These are phyloP conservation scores for Mrakia gelida DNA, from an alignment of 768 basidiomycete species.

Conservation along the genomic window DNA sequence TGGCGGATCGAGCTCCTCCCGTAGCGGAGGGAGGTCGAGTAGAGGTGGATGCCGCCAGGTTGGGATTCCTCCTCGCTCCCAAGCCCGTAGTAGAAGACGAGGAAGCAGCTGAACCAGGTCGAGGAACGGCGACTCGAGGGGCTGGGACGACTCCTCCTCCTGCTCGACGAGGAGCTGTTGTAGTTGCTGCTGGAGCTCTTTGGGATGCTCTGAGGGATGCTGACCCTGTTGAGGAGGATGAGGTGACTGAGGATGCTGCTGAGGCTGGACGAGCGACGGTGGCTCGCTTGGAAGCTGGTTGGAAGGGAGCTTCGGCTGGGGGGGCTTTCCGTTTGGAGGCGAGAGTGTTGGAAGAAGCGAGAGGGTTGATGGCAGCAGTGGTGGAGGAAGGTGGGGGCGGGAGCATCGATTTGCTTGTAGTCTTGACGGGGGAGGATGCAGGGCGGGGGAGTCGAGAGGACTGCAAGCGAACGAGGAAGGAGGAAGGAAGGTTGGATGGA, in stretches of 20 bases:
- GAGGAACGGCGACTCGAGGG: background rate
- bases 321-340: conserved; percentile 21
- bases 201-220: background rate
- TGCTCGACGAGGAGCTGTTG: background rate
- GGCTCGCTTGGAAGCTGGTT: conserved; percentile 22
- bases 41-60: background rate
- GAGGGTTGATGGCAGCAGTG: background rate
- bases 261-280: conserved; percentile 6
- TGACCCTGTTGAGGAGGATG: background rate
- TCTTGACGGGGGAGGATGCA: conserved; percentile 24
- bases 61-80: conserved; percentile 7
- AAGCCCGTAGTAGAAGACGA: background rate
- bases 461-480: background rate
- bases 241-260: background rate
- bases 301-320: conserved; percentile 4
- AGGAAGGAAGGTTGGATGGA: background rate
- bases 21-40: background rate
- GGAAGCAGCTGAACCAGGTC: background rate
- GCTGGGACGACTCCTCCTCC: conserved; percentile 12
- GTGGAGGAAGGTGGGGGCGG: background rate
- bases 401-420: background rate
- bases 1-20: background rate
- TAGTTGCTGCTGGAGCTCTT: conserved; percentile 6
- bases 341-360: background rate
- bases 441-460: conserved; percentile 26